Base-by-base conservation (phyloP, 495 filamentous ascomycete genomes). In the Venustampulla echinocandica region DNA sequence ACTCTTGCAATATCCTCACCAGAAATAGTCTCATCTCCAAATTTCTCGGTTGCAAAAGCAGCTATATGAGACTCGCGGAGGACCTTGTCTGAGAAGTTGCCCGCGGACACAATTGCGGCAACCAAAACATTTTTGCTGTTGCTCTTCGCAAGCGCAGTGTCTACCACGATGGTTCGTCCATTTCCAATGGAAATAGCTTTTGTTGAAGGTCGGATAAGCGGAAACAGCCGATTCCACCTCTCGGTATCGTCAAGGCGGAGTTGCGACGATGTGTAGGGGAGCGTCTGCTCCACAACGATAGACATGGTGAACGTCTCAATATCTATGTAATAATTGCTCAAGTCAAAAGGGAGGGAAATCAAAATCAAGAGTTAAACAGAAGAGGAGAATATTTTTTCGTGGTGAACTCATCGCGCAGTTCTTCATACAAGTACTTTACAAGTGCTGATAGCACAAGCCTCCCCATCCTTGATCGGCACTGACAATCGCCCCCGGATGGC, bases 131-230 rank as follows among this genome's bases (percentile, higher is more conserved):
- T 19, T 36, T 47, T 49, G 41, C 39, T 49, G 6, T 42, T 21
- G 41, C 39, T 49, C 9, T 42, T 21, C 10, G 28, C 9, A 34
- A 44, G 42, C 18, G 45, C 46, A 10, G 39, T 54, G 20, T 54
- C 46, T 2, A 53, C 34, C 1, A 49, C 34, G 2, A 54, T 30
- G 2, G 40, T 14, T 3, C 43, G 35, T 6, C 41, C 40, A 45
- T 19, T 44, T 6, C 39, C 14, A 14, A 32, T 38, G 14, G 45
- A 35, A 19, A 53, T 19, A n/a, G 19, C 18, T 42, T 44, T 54
- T 41, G 45, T 27, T 4, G 51, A 49, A 23, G 51, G 51, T 13
- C 51, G 51, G 14, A 54, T 54, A 1, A 54, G 27, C 15, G 45
- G 45, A 39, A 54, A 46, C 7, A 54, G 35, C 1, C 51, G 45